Evolutionary conservation across 2,329 filamentous ascomycete genomes (phyloP).

Genomic region (Fusarium decemcellulare): DNA sequence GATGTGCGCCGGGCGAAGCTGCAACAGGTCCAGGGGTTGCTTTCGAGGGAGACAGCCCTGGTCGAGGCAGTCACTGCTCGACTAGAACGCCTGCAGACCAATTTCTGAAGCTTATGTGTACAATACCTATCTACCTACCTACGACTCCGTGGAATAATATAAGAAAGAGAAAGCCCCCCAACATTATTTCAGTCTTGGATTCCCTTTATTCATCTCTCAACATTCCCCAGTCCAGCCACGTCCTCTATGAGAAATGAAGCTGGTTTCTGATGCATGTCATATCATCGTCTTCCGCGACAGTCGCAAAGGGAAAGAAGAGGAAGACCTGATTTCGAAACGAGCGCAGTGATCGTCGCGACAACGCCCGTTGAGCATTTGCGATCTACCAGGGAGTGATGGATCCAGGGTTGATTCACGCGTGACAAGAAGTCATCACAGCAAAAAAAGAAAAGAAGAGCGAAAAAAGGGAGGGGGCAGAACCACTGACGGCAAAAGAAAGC

Average conservation of each 20-base stretch:
- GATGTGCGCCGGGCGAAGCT: conserved; percentile 75
- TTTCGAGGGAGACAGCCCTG: conserved; percentile 77
- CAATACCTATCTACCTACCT: conserved; percentile 23
- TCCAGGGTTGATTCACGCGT: background rate
- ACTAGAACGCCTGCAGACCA: conserved; percentile 68
- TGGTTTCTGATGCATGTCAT: background rate
- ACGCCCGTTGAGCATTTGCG: background rate
- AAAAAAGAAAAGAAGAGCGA: conserved; percentile 7
- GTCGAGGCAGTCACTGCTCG: conserved; percentile 76
- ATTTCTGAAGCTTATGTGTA: conserved; percentile 44
- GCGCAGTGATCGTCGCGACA: conserved; percentile 21
- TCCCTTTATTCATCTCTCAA: conserved; percentile 4
- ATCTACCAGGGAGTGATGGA: background rate
- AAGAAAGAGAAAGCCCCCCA: conserved; percentile 19
- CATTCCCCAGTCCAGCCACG: conserved; percentile 1
- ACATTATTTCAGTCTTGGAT: background rate
- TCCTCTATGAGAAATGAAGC: background rate
- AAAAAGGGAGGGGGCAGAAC: background rate
- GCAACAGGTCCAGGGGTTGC: conserved; percentile 72
- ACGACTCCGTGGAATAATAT: conserved; percentile 24
- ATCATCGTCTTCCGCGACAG: background rate
- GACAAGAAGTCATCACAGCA: background rate
- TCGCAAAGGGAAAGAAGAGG: background rate
- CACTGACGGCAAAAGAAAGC: background rate
- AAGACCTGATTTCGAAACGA: conserved; percentile 3